These are phyloP conservation scores for Sanghuangporus sanghuang DNA, from an alignment of 1,284 basidiomycete species.

Conservation along the genomic window DNA sequence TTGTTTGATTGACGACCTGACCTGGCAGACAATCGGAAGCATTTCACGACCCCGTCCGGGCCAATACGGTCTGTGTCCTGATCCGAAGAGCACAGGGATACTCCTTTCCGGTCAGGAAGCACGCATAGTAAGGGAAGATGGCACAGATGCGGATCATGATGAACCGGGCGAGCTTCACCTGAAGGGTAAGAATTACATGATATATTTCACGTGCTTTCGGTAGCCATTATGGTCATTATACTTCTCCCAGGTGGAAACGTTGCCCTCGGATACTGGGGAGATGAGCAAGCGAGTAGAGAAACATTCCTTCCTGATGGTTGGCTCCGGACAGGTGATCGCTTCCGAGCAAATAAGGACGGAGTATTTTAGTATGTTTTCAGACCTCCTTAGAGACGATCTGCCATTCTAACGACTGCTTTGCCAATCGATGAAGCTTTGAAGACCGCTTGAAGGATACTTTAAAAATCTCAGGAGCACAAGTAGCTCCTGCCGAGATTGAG, in stretches of 20 bases:
- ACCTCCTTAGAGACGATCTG: not conserved
- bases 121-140: slow-evolving; percentile 55
- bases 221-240: not conserved
- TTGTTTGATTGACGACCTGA: not conserved
- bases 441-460: slow-evolving; percentile 21
- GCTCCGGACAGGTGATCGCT: slow-evolving; percentile 68
- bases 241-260: slow-evolving; percentile 36
- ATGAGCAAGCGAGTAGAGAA: slow-evolving; percentile 56
- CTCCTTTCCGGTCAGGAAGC: slow-evolving; percentile 60
- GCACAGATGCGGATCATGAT: slow-evolving; percentile 44
- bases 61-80: slow-evolving; percentile 38
- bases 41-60: slow-evolving; percentile 42
- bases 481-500: slow-evolving; percentile 25
- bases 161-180: slow-evolving; percentile 67
- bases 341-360: slow-evolving; percentile 51
- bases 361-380: slow-evolving; percentile 51
- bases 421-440: slow-evolving; percentile 10
- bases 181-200: slow-evolving; percentile 25
- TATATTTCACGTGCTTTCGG: not conserved
- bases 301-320: slow-evolving; percentile 62
- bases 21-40: slow-evolving; percentile 49
- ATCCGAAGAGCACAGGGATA: slow-evolving; percentile 48
- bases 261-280: slow-evolving; percentile 64
- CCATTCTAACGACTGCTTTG: not conserved
- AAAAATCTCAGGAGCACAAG: slow-evolving; percentile 25